Conservation (phyloP, 169 alveolate species). For the Babesia microti region DNA sequence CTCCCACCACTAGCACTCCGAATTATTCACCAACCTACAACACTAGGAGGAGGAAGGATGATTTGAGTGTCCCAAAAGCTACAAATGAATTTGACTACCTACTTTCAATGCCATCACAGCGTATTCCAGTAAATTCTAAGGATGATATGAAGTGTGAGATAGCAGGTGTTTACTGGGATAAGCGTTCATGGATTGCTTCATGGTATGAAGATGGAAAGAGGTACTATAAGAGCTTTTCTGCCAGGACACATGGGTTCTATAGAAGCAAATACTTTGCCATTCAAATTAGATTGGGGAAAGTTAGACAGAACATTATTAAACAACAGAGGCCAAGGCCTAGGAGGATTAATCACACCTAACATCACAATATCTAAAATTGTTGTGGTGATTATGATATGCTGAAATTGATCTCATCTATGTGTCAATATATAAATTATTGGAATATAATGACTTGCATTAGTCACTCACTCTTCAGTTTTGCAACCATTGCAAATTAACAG, state of each 20-base stretch:
- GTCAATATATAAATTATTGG: no score
- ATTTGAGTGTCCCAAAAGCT: constrained; percentile 15
- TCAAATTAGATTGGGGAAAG: constrained; percentile 61
- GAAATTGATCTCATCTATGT: no score
- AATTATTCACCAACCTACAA: no score
- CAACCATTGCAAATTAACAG: no score
- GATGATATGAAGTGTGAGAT: constrained; percentile 59
- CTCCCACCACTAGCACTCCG: no score
- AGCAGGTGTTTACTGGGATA: constrained; percentile 76
- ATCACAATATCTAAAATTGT: no score
- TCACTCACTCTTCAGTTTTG: no score
- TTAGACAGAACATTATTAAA: constrained; percentile 10
- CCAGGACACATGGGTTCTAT: constrained; percentile 69
- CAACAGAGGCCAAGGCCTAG: no score
- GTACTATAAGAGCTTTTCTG: constrained; percentile 64
- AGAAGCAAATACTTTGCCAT: constrained; percentile 68
- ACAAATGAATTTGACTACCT: constrained; percentile 63
- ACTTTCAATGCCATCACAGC: constrained; percentile 47
- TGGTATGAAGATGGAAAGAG: constrained; percentile 68
- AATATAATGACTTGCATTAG: no score
- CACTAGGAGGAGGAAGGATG: constrained; percentile 7
- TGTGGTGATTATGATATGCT: no score
- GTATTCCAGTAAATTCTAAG: constrained; percentile 39
- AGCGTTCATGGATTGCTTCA: constrained; percentile 74
- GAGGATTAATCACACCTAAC: no score